Percentiles rank a stretch among this genome's conserved stretches.
phyloP scores from a whole-genome alignment of 345 rosid genomes.

The Lenwebbia sp. region DNA sequence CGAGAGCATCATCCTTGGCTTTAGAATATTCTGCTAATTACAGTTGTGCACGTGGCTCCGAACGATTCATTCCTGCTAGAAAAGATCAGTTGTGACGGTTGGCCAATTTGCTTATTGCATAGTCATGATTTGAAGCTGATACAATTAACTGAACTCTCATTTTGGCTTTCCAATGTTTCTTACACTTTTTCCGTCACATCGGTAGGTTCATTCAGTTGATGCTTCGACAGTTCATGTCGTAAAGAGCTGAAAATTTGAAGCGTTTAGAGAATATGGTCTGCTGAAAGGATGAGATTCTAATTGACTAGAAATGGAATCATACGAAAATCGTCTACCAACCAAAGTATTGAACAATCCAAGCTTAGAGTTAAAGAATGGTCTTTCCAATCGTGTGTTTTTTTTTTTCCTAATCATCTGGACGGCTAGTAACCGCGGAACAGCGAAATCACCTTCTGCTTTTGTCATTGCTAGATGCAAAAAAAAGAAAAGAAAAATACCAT shows the following conservation, averaged over 20 bases:
- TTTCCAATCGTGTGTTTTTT: neutral
- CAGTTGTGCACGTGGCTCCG: neutral
- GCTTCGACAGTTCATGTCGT: neutral
- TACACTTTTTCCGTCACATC: neutral
- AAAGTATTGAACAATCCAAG: neutral
- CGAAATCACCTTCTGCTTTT: neutral
- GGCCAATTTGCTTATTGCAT: neutral
- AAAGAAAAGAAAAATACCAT: neutral
- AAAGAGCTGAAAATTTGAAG: neutral
- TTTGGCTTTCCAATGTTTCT: neutral
- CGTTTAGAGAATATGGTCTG: neutral
- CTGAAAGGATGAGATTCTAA: neutral
- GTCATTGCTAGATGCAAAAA: neutral
- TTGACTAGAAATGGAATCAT: neutral
- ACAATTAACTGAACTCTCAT: neutral
- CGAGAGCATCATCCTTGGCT: neutral
- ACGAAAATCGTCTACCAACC: neutral
- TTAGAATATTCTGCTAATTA: neutral
- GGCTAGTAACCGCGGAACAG: neutral
- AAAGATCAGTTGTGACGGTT: neutral
- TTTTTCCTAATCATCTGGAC: neutral
- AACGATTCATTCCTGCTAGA: neutral
- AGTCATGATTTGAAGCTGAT: neutral
- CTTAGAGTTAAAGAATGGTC: neutral
- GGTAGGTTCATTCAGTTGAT: neutral